A percentile compares a stretch with the other conserved stretches of the same genome.
Evolutionary conservation across 2,329 filamentous ascomycete genomes (phyloP).

Genomic region (Trichothecium roseum): DNA sequence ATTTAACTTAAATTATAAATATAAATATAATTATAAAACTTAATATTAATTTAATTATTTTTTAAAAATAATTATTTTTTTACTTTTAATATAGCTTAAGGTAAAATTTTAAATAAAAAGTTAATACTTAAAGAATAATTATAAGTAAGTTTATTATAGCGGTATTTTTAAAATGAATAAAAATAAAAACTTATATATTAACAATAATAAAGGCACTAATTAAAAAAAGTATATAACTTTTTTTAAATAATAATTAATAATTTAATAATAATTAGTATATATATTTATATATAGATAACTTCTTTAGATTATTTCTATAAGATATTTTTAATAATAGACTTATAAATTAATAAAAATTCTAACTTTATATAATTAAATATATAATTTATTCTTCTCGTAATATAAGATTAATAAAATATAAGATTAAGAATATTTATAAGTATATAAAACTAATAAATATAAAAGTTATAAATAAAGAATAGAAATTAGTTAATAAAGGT

Average conservation of each 20-base stretch:
- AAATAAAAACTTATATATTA: background rate
- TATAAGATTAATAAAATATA: background rate
- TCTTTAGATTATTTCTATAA: background rate
- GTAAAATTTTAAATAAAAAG: constrained; percentile 1
- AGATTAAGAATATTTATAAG: background rate
- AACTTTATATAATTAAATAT: background rate
- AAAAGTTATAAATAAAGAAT: constrained; percentile 1
- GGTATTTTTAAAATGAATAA: constrained; percentile 1
- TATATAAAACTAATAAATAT: background rate
- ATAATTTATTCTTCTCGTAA: no score
- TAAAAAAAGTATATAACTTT: background rate
- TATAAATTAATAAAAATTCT: background rate
- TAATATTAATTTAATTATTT: constrained; percentile 1
- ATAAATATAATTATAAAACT: background rate
- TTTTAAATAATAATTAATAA: background rate
- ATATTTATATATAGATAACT: background rate
- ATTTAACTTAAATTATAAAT: constrained; percentile 1
- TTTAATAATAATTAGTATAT: background rate
- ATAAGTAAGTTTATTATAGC: constrained; percentile 1
- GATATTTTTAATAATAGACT: background rate
- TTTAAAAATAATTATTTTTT: background rate
- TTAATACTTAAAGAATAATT: no score
- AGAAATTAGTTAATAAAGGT: constrained; percentile 1
- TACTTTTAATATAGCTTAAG: constrained; percentile 1
- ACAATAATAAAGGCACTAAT: no score